phyloP scores from a whole-genome alignment of 208 protist genomes.

The Wallacemonas sp. region DNA sequence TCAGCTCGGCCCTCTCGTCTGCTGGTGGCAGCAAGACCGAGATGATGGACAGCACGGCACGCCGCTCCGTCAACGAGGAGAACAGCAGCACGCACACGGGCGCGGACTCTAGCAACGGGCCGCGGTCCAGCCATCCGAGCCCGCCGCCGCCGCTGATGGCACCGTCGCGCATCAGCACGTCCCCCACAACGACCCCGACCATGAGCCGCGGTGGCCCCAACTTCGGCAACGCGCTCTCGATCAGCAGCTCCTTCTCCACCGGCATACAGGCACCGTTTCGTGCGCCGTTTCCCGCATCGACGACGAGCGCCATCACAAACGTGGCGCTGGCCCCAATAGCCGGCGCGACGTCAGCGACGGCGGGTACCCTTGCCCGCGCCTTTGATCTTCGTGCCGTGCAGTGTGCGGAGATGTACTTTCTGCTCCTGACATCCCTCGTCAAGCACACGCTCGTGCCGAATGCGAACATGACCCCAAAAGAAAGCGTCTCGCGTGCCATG shows the following conservation, averaged over 20 bases:
- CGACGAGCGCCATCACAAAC: conserved; percentile 10
- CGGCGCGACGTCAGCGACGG: too few relatives aligned
- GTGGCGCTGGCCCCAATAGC: too few relatives aligned
- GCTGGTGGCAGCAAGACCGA: background rate
- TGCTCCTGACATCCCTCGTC: conserved; percentile 36
- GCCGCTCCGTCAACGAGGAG: background rate
- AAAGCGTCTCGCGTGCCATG: conserved; percentile 38
- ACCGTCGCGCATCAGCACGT: background rate
- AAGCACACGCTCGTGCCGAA: conserved; percentile 39
- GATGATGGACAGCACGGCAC: background rate
- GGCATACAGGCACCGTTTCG: background rate
- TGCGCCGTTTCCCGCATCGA: too few relatives aligned
- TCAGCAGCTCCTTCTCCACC: background rate
- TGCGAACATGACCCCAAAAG: conserved; percentile 34
- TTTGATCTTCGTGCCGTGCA: conserved; percentile 40
- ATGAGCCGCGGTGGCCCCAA: background rate
- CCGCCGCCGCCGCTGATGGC: background rate
- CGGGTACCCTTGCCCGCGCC: background rate
- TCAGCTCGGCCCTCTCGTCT: background rate
- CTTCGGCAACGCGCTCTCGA: conserved; percentile 1
- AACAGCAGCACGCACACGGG: background rate
- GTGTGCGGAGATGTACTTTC: conserved; percentile 42
- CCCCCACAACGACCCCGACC: background rate
- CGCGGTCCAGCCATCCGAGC: too few relatives aligned
- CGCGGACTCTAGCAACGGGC: background rate